These are phyloP conservation scores for Aspergillus tanneri DNA, from an alignment of 2,329 filamentous ascomycete genomes.

Conservation along the genomic window DNA sequence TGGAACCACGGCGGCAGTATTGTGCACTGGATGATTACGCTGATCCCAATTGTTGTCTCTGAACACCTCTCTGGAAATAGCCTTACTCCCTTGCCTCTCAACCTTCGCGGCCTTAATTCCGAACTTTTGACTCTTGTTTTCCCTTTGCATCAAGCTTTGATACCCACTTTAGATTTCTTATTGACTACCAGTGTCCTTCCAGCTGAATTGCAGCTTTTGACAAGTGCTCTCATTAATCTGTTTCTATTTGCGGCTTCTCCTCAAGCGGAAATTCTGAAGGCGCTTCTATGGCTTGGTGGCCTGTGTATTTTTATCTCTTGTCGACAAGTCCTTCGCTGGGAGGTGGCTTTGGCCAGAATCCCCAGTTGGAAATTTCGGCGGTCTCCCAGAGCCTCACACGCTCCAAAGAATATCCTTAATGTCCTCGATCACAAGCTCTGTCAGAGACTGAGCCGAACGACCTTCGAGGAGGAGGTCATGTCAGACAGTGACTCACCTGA, in stretches of 20 bases:
- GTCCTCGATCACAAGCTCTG: constrained; percentile 48
- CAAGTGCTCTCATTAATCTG: constrained; percentile 77
- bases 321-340: constrained; percentile 74
- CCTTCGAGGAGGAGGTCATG: constrained; percentile 34
- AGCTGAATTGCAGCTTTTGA: constrained; percentile 84
- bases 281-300: constrained; percentile 81
- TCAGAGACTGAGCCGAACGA: constrained; percentile 48
- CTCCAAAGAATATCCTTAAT: constrained; percentile 41
- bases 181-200: constrained; percentile 85
- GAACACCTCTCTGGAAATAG: constrained; percentile 41
- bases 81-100: constrained; percentile 34
- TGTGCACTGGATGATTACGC: constrained; percentile 76
- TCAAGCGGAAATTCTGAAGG: constrained; percentile 80
- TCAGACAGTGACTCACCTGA: constrained; percentile 40
- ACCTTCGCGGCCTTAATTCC: constrained; percentile 45
- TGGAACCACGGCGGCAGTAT: constrained; percentile 59
- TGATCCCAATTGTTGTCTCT: constrained; percentile 63
- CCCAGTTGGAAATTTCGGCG: constrained; percentile 86
- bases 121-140: constrained; percentile 69
- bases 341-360: constrained; percentile 79
- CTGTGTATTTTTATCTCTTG: constrained; percentile 72
- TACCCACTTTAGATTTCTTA: constrained; percentile 71
- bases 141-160: constrained; percentile 77
- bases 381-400: constrained; percentile 41
- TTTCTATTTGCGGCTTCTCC: constrained; percentile 75